Evolutionary conservation across 371 early-diverging fungal genomes (phyloP), one percentile per base, ranked within the genome.

Genomic region (Rhizomucor pusillus): DNA sequence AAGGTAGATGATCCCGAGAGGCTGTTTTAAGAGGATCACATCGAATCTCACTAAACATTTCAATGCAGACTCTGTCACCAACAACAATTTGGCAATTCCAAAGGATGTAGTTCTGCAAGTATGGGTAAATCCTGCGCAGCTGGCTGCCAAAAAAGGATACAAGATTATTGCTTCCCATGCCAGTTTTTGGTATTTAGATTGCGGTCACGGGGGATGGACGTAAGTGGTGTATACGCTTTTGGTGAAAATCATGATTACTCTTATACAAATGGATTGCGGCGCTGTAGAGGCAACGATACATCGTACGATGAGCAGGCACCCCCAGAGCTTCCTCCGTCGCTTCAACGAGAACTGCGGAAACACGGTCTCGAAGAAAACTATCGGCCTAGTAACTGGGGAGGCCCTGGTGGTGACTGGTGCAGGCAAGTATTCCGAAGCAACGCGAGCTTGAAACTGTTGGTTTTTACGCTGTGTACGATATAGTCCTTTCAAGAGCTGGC

Each of bases 401-500:
- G 77, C 7, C 43, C 63, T 2, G 77, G 74, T 37, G 71, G 74
- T 5, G 73, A 73, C 41, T 77, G 77, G 77, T 77, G 71, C 64
- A 65, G 67, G 73, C 69, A 68, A 55, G n/a, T 10, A 36, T 24
- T 39, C 20, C 12, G 18, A 25, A 14, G n/a, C 16, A 41, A 40
- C n/a, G 45, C 10, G 37, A 14, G 12, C 24, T 18, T 9, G 16
- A 41, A 16, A 24, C n/a, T 5, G 33, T 11, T 16, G 19, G 35
- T 18, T 12, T 14, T 10, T 3, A 10, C 9, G n/a, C 0, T 22
- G 33, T 12, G 34, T 33, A 12, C 16, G 16, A 23, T 20, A 5
- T 46, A 86, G 80, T 45, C 90, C 90, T 16, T 90, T 77, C 78
- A 91, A 91, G 72, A 74, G 80, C 20, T 90, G 90, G 90, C 89